Base-by-base conservation (phyloP, 345 rosid genomes). In the Noccaea bulbosa region DNA sequence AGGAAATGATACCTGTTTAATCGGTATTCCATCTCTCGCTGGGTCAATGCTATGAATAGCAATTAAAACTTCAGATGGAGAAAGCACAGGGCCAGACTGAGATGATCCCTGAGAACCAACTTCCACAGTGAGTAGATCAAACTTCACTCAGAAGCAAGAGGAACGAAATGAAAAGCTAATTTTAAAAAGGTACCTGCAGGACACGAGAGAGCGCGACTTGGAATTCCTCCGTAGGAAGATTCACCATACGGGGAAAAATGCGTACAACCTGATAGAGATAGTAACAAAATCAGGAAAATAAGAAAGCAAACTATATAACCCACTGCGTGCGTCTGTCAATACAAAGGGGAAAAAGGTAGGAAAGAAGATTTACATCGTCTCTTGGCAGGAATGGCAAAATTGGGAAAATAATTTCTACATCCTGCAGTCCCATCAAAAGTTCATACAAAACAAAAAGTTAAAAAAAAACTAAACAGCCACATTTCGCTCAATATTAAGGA, bases 31-130 rank as follows among this genome's bases (percentile, higher is more conserved):
- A 72, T 91, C 93, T 72, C 85, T 91, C 30, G 83, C 93, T 35
- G 95, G 99, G 75, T 89, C 95, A 78, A 94, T 89, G 57, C 96
- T 86, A 69, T 94, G 97, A 67, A 94, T 86, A 72, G 95, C 97
- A 33, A 91, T 91, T 70, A 94, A 74, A 52, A 83, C 85, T 81
- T 89, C 99, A 37, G 96, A 81, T 55, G 99, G 95, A 78, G 90
- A 74, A 53, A 93, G 91, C 60, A 78, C 78, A 43, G 80, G 82
- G 71, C 83, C 91, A 67, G 89, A 77, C 71, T 81, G 81, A 77
- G 95, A 72, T 67, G 94, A 83, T 70, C 91, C 97, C 96, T 91
- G 82, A 43, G 65, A 44, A 74, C 37, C 49, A 74, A 65, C 47
- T 32, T 62, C 58, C 53, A 61, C 34, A 46, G 22, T 77, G 47